phyloP scores from a whole-genome alignment of 164 flowering plant genomes.

The Piper longum region DNA sequence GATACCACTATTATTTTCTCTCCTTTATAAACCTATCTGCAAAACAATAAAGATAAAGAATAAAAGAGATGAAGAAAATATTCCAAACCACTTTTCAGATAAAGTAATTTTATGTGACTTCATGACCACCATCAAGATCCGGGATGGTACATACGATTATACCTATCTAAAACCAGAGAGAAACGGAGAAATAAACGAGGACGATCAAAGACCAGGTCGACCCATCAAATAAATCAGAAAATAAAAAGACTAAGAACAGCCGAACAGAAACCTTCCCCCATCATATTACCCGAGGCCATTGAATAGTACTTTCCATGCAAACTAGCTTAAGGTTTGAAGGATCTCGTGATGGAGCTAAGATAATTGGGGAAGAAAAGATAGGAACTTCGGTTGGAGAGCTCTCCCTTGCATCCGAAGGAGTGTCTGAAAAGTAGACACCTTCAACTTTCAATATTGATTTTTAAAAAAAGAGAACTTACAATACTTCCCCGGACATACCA shows the following conservation, averaged over 20 bases:
- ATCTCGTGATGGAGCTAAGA: too few relatives aligned
- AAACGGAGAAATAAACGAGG: background rate
- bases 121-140: too few relatives aligned
- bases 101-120: background rate
- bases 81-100: background rate
- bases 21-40: background rate
- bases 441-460: too few relatives aligned
- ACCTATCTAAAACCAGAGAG: background rate
- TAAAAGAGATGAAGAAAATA: background rate
- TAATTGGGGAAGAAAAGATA: too few relatives aligned
- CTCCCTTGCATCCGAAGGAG: too few relatives aligned
- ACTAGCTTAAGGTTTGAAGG: background rate
- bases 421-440: too few relatives aligned
- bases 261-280: background rate
- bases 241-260: background rate
- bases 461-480: too few relatives aligned
- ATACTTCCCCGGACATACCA: too few relatives aligned
- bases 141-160: too few relatives aligned
- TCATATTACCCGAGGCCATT: conserved; percentile 9
- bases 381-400: too few relatives aligned
- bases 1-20: background rate
- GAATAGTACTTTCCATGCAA: conserved; percentile 7
- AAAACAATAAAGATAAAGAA: background rate
- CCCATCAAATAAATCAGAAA: background rate
- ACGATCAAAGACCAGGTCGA: background rate